Conservation (phyloP, 495 filamentous ascomycete genomes). For the Aspergillus kassunensis region DNA sequence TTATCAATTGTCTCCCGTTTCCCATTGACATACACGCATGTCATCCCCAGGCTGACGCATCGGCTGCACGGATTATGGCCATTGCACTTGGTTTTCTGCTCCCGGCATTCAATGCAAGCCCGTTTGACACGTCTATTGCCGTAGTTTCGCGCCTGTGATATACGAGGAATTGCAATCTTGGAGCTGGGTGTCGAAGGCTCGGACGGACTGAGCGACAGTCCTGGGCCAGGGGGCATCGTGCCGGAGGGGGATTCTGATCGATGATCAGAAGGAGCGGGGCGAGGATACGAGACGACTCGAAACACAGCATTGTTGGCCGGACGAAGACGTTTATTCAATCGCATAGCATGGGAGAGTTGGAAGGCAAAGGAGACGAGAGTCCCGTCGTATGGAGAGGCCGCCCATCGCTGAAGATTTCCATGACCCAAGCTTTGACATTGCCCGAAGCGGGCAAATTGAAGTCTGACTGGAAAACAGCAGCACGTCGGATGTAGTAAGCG, state of each 20-base stretch:
- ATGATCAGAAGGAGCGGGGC: neutral
- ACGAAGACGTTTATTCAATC: slow-evolving; percentile 1
- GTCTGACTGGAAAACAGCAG: too few relatives aligned
- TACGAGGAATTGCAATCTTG: slow-evolving; percentile 40
- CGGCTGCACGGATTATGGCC: slow-evolving; percentile 56
- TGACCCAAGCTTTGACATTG: neutral
- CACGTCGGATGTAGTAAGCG: too few relatives aligned
- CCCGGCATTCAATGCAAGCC: slow-evolving; percentile 71
- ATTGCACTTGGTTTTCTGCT: slow-evolving; percentile 63
- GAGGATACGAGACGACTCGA: slow-evolving; percentile 2
- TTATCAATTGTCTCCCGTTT: slow-evolving; percentile 56
- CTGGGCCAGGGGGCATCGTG: neutral
- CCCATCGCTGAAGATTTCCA: neutral
- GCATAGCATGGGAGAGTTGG: neutral
- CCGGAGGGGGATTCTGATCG: neutral
- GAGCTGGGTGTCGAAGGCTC: neutral
- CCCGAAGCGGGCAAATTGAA: too few relatives aligned
- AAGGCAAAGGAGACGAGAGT: neutral
- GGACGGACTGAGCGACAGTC: neutral
- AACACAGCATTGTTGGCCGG: slow-evolving; percentile 1
- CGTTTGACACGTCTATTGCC: slow-evolving; percentile 40
- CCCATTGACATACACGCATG: slow-evolving; percentile 53
- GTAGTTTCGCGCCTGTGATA: slow-evolving; percentile 20
- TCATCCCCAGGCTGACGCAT: slow-evolving; percentile 46
- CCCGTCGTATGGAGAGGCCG: neutral